phyloP scores from a whole-genome alignment of 2,329 filamentous ascomycete species.

The Phyllosticta citriasiana region DNA sequence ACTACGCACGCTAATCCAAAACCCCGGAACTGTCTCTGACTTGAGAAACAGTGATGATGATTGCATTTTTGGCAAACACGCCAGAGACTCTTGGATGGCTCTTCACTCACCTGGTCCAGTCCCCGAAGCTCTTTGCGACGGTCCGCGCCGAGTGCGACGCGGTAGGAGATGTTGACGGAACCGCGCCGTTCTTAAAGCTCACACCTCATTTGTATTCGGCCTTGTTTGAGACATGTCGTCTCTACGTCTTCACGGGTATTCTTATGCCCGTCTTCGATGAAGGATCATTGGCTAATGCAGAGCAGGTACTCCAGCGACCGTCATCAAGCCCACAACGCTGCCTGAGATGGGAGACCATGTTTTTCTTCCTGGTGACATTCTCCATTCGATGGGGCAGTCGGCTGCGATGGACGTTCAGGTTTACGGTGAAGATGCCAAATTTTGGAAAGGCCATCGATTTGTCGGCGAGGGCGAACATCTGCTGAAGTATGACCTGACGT shows the following conservation, averaged over 20 bases:
- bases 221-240: not conserved
- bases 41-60: not conserved
- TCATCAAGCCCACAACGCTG: not conserved
- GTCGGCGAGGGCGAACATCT: not conserved
- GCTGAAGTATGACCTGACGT: not conserved
- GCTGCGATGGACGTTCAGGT: not conserved
- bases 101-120: not conserved
- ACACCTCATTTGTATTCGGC: not conserved
- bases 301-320: not conserved
- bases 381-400: not conserved
- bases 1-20: not conserved
- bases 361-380: not conserved
- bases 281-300: not conserved
- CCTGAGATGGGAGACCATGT: not conserved
- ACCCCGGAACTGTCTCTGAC: not conserved
- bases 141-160: not conserved
- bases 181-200: not conserved
- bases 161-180: not conserved
- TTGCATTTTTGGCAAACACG: not conserved
- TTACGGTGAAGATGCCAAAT: not conserved
- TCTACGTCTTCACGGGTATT: not conserved
- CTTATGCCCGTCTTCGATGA: not conserved
- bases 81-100: not conserved
- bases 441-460: not conserved
- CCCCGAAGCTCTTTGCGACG: not conserved